Conservation (phyloP, 2,329 filamentous ascomycete species). For the Colletotrichum acutatum region DNA sequence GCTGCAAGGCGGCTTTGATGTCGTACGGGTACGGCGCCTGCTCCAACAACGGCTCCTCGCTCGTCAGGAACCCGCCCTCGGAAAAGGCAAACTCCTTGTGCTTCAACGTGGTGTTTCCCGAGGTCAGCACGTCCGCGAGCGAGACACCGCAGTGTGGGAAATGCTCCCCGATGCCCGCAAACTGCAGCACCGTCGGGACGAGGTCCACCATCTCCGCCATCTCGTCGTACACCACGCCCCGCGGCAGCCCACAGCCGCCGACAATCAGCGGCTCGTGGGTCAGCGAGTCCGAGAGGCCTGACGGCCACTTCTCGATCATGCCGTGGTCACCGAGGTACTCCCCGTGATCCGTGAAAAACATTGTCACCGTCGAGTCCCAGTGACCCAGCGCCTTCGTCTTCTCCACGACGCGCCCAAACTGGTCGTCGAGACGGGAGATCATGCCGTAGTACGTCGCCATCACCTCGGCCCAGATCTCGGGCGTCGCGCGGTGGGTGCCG, state of each 20-base stretch:
- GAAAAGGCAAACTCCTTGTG: conserved; percentile 55
- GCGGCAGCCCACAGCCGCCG: conserved; percentile 52
- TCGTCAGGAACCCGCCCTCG: conserved; percentile 56
- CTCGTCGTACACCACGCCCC: conserved; percentile 44
- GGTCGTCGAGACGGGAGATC: conserved; percentile 56
- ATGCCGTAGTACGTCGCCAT: conserved; percentile 59
- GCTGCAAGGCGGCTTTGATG: conserved; percentile 56
- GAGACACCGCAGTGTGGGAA: conserved; percentile 47
- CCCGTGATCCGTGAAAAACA: conserved; percentile 58
- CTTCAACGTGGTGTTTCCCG: conserved; percentile 14
- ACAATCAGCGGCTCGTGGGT: conserved; percentile 56
- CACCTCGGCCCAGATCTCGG: conserved; percentile 55
- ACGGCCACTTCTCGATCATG: conserved; percentile 61
- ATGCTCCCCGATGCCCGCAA: conserved; percentile 49
- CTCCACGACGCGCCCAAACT: conserved; percentile 54
- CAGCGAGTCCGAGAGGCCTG: conserved; percentile 53
- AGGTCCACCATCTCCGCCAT: conserved; percentile 59
- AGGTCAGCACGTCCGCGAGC: conserved; percentile 15
- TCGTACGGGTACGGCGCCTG: conserved; percentile 56
- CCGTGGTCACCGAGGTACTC: conserved; percentile 60
- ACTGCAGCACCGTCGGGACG: conserved; percentile 54
- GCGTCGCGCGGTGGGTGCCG: conserved; percentile 51
- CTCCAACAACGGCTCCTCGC: conserved; percentile 57
- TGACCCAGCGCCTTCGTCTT: conserved; percentile 46
- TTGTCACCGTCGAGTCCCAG: conserved; percentile 52